phyloP scores from a whole-genome alignment of 1,284 basidiomycete species.

The Apiotrichum gamsii region DNA sequence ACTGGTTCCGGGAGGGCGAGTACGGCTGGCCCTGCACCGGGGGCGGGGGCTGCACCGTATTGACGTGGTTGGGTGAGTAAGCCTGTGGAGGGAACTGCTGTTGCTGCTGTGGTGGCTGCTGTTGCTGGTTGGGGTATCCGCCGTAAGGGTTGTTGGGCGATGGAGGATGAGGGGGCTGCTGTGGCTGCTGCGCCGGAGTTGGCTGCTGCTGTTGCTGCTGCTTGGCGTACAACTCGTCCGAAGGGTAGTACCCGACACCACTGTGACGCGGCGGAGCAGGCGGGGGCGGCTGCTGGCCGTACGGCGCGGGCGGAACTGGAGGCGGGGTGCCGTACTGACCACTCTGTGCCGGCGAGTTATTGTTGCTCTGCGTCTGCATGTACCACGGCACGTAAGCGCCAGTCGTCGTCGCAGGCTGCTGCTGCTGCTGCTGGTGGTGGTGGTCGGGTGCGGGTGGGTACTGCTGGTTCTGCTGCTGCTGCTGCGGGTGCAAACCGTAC shows the following conservation, averaged over 20 bases:
- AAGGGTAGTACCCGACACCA: conserved; percentile 38
- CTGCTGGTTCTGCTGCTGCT: background rate
- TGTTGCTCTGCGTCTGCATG: conserved; percentile 32
- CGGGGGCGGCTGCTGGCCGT: background rate
- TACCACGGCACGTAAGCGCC: conserved; percentile 41
- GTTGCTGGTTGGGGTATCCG: no score
- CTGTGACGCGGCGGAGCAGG: conserved; percentile 19
- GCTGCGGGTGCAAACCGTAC: no score
- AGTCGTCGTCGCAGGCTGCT: conserved; percentile 6
- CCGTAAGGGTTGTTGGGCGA: background rate
- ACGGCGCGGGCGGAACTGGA: background rate
- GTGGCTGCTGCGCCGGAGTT: conserved; percentile 4
- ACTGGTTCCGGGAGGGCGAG: background rate
- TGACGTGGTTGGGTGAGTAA: background rate
- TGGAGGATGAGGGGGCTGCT: conserved; percentile 1
- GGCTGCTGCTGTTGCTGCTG: conserved; percentile 15
- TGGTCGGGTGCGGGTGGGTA: background rate
- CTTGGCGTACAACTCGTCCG: conserved; percentile 39
- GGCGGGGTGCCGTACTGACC: conserved; percentile 9
- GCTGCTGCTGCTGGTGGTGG: conserved; percentile 4
- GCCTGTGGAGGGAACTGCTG: background rate
- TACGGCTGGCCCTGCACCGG: background rate
- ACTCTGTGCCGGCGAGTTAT: conserved; percentile 17
- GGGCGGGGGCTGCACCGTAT: no score
- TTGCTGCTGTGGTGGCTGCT: conserved; percentile 1